A percentile compares a stretch with the other conserved stretches of the same genome.
Evolutionary conservation across 78 protist genomes (phyloP).

Genomic region (Cavenderia fasciculata): DNA sequence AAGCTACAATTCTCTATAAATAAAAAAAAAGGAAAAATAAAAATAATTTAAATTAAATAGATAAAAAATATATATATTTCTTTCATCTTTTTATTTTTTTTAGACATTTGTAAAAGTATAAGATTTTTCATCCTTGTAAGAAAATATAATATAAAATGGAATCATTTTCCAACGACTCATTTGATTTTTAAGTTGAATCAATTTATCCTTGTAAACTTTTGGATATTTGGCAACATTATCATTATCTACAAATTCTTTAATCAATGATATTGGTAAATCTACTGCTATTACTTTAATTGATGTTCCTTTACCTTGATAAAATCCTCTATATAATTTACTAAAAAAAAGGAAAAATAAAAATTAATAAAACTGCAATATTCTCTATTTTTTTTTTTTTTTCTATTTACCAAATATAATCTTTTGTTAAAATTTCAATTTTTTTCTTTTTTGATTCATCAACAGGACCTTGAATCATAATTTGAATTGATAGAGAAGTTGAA

Average conservation of each 20-base stretch:
- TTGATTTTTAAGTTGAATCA: constrained; percentile 23
- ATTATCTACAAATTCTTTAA: background rate
- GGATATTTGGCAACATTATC: background rate
- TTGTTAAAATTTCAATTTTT: background rate
- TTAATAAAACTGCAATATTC: too few relatives aligned
- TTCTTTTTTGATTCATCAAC: background rate
- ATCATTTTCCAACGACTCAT: constrained; percentile 34
- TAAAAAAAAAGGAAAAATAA: background rate
- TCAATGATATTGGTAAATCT: background rate
- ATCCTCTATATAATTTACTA: constrained; percentile 5
- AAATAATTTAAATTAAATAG: constrained; percentile 7
- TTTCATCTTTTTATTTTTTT: too few relatives aligned
- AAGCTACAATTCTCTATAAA: constrained; percentile 23
- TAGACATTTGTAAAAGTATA: background rate
- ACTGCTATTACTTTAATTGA: constrained; percentile 8
- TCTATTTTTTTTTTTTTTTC: background rate
- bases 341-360: background rate
- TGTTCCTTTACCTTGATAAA: background rate
- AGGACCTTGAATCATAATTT: background rate
- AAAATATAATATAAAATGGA: constrained; percentile 40
- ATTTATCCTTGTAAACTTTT: constrained; percentile 24
- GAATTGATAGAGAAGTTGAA: too few relatives aligned
- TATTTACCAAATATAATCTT: background rate
- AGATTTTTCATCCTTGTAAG: constrained; percentile 57
- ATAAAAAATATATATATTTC: too few relatives aligned